These are phyloP conservation scores for Aspergillus phoenicis DNA, from an alignment of 2,329 filamentous ascomycete species.

Conservation along the genomic window DNA sequence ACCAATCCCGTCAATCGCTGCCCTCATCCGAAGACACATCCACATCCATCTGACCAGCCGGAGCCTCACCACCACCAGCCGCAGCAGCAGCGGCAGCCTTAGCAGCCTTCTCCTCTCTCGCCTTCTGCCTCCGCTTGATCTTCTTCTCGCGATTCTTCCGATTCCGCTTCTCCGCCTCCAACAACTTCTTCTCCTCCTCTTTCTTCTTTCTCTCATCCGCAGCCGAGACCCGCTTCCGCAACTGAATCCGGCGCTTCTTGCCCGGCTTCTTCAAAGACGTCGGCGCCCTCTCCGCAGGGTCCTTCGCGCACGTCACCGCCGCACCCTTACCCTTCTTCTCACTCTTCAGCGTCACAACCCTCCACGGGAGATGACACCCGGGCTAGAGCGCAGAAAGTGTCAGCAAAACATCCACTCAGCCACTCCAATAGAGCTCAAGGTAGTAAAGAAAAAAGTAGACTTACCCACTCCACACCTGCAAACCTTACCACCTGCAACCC, in stretches of 20 bases:
- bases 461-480: constrained; percentile 39
- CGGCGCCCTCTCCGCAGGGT: constrained; percentile 28
- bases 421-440: no score
- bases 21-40: constrained; percentile 22
- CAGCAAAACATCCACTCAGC: not conserved
- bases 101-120: constrained; percentile 37
- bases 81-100: constrained; percentile 26
- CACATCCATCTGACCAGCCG: constrained; percentile 21
- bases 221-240: constrained; percentile 38
- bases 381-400: constrained; percentile 30
- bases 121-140: constrained; percentile 42
- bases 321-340: constrained; percentile 32
- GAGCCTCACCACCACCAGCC: constrained; percentile 16
- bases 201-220: constrained; percentile 36
- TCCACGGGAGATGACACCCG: constrained; percentile 46
- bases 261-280: constrained; percentile 45
- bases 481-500: constrained; percentile 36
- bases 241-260: constrained; percentile 45
- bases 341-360: constrained; percentile 40
- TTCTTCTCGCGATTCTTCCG: constrained; percentile 45
- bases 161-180: constrained; percentile 43
- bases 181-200: constrained; percentile 34
- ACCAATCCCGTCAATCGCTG: constrained; percentile 12
- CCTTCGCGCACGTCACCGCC: constrained; percentile 26
- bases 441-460: constrained; percentile 14